Percentiles rank a stretch among this genome's conserved stretches.
phyloP scores from a whole-genome alignment of 2,329 filamentous ascomycete genomes.

The Chaetomium olivaceum region DNA sequence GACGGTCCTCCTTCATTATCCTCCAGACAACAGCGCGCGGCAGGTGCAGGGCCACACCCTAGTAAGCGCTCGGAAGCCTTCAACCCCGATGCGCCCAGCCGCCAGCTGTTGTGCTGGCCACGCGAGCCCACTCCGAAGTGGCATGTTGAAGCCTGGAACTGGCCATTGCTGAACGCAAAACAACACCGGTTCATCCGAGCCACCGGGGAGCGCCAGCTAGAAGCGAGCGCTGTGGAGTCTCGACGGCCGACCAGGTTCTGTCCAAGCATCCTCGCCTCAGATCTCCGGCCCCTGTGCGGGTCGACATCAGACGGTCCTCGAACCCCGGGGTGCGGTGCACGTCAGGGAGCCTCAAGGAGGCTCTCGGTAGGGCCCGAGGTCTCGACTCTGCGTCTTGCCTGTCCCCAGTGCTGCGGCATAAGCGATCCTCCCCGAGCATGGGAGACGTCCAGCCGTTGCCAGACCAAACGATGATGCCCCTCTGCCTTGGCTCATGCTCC shows the following conservation, averaged over 20 bases:
- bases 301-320: slow-evolving; percentile 17
- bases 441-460: slow-evolving; percentile 16
- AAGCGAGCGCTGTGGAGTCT: not conserved
- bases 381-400: slow-evolving; percentile 11
- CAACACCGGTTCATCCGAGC: not conserved
- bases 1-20: not conserved
- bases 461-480: slow-evolving; percentile 12
- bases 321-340: slow-evolving; percentile 15
- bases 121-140: not conserved
- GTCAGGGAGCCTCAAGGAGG: slow-evolving; percentile 26
- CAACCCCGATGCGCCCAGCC: slow-evolving; percentile 8
- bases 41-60: not conserved
- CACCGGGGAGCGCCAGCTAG: not conserved
- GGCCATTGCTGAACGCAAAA: not conserved
- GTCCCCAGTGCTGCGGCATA: slow-evolving; percentile 26
- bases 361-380: slow-evolving; percentile 18
- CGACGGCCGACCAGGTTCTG: slow-evolving; percentile 11
- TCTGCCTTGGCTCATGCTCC: slow-evolving; percentile 24
- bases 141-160: not conserved
- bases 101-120: not conserved
- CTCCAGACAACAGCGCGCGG: not conserved
- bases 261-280: slow-evolving; percentile 20
- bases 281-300: slow-evolving; percentile 21
- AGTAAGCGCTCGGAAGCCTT: slow-evolving; percentile 24
- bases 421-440: slow-evolving; percentile 24